phyloP scores from a whole-genome alignment of 169 alveolate genomes.

The Hepatocystis sp. region DNA sequence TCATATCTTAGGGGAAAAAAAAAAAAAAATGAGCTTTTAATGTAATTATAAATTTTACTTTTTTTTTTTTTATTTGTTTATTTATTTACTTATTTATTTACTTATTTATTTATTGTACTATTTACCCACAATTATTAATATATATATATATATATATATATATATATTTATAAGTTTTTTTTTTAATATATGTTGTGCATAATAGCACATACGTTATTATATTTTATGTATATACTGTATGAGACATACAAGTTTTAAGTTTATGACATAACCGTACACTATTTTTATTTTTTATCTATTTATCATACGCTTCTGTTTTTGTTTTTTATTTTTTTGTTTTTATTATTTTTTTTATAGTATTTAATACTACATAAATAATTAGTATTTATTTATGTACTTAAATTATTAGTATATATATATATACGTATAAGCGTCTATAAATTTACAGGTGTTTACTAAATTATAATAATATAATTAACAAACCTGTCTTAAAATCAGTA shows the following conservation, averaged over 20 bases:
- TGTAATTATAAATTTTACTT: too few relatives aligned
- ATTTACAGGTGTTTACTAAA: background rate
- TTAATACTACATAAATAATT: background rate
- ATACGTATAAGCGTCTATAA: background rate
- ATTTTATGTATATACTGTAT: background rate
- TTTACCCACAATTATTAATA: too few relatives aligned
- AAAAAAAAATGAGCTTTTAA: too few relatives aligned
- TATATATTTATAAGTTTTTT: background rate
- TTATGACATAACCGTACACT: too few relatives aligned
- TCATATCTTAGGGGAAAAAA: too few relatives aligned
- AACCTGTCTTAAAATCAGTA: background rate
- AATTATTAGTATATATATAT: conserved; percentile 4
- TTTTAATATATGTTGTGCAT: background rate
- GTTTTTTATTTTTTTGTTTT: too few relatives aligned
- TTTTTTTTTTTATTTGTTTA: too few relatives aligned
- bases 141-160: conserved; percentile 6
- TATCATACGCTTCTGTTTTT: too few relatives aligned
- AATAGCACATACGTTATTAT: background rate
- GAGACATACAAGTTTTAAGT: too few relatives aligned
- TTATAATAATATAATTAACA: background rate
- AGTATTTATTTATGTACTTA: conserved; percentile 3
- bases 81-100: too few relatives aligned
- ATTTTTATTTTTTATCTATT: too few relatives aligned
- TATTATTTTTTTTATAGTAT: background rate
- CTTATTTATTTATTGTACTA: too few relatives aligned